These are phyloP conservation scores for Microdochium bolleyi DNA, from an alignment of 2,329 filamentous ascomycete genomes.

Conservation along the genomic window DNA sequence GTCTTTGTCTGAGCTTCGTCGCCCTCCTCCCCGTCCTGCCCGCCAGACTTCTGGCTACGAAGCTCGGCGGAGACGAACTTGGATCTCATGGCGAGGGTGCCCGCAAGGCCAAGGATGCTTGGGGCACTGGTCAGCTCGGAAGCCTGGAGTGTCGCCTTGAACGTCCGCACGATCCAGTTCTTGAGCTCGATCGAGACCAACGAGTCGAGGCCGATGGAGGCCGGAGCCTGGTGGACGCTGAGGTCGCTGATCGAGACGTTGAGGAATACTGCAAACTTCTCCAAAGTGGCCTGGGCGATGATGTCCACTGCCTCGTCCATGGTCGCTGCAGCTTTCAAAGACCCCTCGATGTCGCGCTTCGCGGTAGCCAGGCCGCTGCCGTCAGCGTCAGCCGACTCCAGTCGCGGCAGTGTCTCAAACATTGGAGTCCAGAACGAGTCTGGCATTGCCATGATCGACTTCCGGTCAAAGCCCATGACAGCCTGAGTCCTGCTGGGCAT, in stretches of 20 bases:
- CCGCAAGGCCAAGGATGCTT: neutral
- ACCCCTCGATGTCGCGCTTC: neutral
- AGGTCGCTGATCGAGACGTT: neutral
- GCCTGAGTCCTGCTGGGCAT: constrained; percentile 4
- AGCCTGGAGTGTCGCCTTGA: constrained; percentile 26
- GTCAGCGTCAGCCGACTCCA: neutral
- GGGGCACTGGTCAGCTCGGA: constrained; percentile 19
- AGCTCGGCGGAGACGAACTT: neutral
- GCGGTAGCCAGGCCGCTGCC: neutral
- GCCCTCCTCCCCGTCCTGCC: neutral
- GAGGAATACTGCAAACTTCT: neutral
- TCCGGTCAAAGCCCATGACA: neutral
- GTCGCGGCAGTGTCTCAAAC: neutral
- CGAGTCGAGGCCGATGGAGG: neutral
- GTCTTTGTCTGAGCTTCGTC: no score
- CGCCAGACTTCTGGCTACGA: neutral
- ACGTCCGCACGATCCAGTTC: neutral
- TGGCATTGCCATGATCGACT: neutral
- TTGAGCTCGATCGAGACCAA: neutral
- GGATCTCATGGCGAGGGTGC: neutral
- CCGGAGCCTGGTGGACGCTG: neutral
- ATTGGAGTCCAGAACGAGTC: neutral
- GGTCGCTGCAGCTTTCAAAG: neutral
- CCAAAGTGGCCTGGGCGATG: neutral
- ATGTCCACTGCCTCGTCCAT: neutral